Evolutionary conservation across 2,329 filamentous ascomycete genomes (phyloP), one percentile per base, ranked within the genome.

Genomic region (Aspergillus sp.): DNA sequence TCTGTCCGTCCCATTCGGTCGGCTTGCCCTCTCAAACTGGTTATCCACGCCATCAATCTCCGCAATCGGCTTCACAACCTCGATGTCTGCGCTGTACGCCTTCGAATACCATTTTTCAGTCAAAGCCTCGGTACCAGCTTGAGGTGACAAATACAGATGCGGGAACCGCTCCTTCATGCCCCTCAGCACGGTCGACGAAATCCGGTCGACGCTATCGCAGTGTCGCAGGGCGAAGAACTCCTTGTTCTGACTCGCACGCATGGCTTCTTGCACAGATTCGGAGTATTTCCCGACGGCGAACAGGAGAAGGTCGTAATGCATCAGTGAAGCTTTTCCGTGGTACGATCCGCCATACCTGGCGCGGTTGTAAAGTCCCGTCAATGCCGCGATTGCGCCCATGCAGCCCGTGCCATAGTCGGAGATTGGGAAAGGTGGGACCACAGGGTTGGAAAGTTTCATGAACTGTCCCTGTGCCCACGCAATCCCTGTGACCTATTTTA

Each of bases 351-450:
- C 88, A 12, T 75, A 71, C 8, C 81, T 85, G 0, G 87, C 83
- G 33, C 88, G 81, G 64, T 82, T 81, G 65, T 85, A 86, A 8
- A 90, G 77, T 1, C 87, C 88, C 0, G 81, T 80, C 37, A 91
- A 70, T 0, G 87, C 87, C 3, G 87, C 85, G 63, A 89, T 86
- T 45, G 86, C 85, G 3, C 87, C 88, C 76, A 90, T 87, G 67
- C 86, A 89, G 31, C 88, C 88, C 0, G 88, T 90, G 40, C 87
- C 87, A 65, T 90, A 90, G 73, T 84, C 73, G 73, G 78, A 78
- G 68, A 84, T 83, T 2, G 81, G 82, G 64, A 84, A 84, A 0
- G 77, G 76, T 7, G 77, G 77, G 0, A 78, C 74, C 5, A 77
- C 70, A 3, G 77, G 74, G 31, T 65, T 68, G 2, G 69, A 61